These are phyloP conservation scores for Priceomyces castillae DNA, from an alignment of 805 yeast species.

Conservation along the genomic window DNA sequence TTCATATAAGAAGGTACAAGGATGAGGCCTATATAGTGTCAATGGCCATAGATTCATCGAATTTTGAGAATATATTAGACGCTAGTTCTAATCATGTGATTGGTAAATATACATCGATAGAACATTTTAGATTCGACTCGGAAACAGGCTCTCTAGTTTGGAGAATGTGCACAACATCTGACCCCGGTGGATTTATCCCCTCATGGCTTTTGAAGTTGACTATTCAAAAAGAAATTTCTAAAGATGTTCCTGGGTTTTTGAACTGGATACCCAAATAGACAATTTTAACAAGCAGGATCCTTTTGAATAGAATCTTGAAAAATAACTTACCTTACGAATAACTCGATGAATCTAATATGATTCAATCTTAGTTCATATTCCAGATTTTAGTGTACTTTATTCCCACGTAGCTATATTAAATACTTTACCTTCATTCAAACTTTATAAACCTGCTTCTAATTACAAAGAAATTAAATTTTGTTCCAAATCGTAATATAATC, in stretches of 20 bases:
- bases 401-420: too few relatives aligned
- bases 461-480: too few relatives aligned
- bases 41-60: conserved; percentile 30
- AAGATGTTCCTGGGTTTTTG: conserved; percentile 41
- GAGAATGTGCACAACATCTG: conserved; percentile 40
- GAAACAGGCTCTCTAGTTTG: conserved; percentile 23
- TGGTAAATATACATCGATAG: conserved; percentile 38
- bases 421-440: too few relatives aligned
- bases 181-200: conserved; percentile 40
- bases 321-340: too few relatives aligned
- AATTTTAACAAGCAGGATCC: too few relatives aligned
- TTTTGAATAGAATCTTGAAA: too few relatives aligned
- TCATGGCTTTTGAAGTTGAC: conserved; percentile 30
- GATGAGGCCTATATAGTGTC: conserved; percentile 30
- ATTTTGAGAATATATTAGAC: conserved; percentile 9
- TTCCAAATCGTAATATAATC: too few relatives aligned
- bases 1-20: conserved; percentile 24
- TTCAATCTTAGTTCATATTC: too few relatives aligned
- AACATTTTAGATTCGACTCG: conserved; percentile 23
- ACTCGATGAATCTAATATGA: too few relatives aligned
- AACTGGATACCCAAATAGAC: conserved; percentile 21
- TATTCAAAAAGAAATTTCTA: conserved; percentile 33
- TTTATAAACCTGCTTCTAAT: too few relatives aligned
- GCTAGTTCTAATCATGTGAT: conserved; percentile 10
- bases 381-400: too few relatives aligned